A percentile compares a stretch with the other conserved stretches of the same genome.
Conservation (phyloP, 108 stramenopile species). For the Skeletonema menzelii region DNA sequence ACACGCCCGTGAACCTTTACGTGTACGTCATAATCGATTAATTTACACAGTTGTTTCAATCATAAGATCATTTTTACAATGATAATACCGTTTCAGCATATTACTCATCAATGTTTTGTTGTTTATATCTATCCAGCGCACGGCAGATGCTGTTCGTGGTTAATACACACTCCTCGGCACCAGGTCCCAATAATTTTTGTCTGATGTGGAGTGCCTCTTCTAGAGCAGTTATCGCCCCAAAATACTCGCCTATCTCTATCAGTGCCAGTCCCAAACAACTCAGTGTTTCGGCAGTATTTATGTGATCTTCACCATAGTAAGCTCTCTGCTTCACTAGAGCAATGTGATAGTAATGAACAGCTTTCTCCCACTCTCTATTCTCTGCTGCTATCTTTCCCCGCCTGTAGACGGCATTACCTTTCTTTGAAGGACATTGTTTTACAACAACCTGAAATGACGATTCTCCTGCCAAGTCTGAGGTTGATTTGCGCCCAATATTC, state of each 20-base stretch:
- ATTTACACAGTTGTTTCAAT: background rate
- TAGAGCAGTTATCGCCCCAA: slow-evolving; percentile 6
- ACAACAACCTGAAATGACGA: slow-evolving; percentile 5
- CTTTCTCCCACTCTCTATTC: slow-evolving; percentile 5
- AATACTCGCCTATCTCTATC: background rate
- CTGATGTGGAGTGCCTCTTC: slow-evolving; percentile 15
- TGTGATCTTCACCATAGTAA: slow-evolving; percentile 17
- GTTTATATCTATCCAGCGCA: background rate
- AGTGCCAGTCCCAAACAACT: slow-evolving; percentile 13
- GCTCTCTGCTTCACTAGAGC: slow-evolving; percentile 18
- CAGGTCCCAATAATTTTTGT: slow-evolving; percentile 5
- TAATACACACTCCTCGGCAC: slow-evolving; percentile 4
- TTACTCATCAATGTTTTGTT: background rate
- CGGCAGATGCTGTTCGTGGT: slow-evolving; percentile 8
- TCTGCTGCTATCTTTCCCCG: background rate
- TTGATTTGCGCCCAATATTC: background rate
- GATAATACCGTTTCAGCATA: background rate
- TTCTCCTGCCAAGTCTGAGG: background rate
- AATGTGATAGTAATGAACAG: slow-evolving; percentile 16
- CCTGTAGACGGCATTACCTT: background rate
- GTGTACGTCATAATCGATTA: background rate
- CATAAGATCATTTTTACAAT: too few species aligned
- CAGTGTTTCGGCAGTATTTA: slow-evolving; percentile 9
- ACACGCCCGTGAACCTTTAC: background rate
- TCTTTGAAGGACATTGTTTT: background rate